phyloP scores from a whole-genome alignment of 805 yeast genomes.

The Nakazawaea wyomingensis region DNA sequence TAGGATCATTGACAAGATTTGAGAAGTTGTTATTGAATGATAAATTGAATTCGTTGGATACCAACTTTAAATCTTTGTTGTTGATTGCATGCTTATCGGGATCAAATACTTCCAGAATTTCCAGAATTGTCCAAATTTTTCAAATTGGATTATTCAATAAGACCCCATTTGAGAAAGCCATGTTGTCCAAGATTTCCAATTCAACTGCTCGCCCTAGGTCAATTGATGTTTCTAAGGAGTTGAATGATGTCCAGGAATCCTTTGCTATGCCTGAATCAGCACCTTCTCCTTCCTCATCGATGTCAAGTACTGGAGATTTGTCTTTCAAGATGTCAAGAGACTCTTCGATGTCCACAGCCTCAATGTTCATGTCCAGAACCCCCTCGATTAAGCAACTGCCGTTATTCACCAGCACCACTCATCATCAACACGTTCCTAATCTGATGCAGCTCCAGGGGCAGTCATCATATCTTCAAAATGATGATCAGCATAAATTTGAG shows the following conservation, averaged over 20 bases:
- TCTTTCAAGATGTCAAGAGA: constrained; percentile 10
- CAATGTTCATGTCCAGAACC: constrained; percentile 9
- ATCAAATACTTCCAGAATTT: not conserved
- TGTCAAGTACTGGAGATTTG: not conserved
- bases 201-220: not conserved
- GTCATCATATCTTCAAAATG: not conserved
- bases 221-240: constrained; percentile 11
- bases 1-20: not conserved
- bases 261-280: constrained; percentile 2
- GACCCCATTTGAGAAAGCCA: not conserved
- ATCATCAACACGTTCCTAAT: no score
- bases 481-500: not conserved
- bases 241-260: constrained; percentile 10
- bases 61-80: not conserved
- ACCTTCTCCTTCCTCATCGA: constrained; percentile 3
- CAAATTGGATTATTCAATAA: not conserved
- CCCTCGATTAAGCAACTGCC: constrained; percentile 4
- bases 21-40: constrained; percentile 6
- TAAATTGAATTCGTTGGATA: not conserved
- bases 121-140: not conserved
- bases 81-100: constrained; percentile 3
- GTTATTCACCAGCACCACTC: not conserved
- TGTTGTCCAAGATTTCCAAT: not conserved
- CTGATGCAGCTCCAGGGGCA: no score
- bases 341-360: constrained; percentile 3